A percentile compares a stretch with the other conserved stretches of the same genome.
These are phyloP conservation scores for Bathelium albidoporum DNA, from an alignment of 495 filamentous ascomycete genomes.

Conservation along the genomic window DNA sequence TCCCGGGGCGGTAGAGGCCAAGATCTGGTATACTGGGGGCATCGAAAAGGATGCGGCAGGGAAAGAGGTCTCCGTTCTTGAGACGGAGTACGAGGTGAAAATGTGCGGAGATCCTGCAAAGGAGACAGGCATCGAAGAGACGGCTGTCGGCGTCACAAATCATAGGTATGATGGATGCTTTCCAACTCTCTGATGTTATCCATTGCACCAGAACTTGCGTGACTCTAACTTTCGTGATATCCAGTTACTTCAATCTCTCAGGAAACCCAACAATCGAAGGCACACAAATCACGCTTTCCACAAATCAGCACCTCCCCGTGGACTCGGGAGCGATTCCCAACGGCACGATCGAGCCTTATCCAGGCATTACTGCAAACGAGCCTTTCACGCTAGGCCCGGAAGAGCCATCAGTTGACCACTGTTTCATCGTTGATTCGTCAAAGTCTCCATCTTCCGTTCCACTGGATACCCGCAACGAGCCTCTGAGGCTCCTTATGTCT, in stretches of 20 bases:
- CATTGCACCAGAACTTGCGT: neutral
- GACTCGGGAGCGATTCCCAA: conserved; percentile 45
- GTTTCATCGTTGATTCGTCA: conserved; percentile 28
- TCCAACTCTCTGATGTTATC: neutral
- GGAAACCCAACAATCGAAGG: conserved; percentile 59
- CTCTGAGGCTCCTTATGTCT: conserved; percentile 52
- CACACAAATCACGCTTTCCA: conserved; percentile 60
- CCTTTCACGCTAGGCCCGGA: conserved; percentile 57
- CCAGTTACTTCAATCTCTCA: conserved; percentile 90
- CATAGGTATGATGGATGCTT: conserved; percentile 70
- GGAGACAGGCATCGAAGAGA: conserved; percentile 59
- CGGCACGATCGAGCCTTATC: conserved; percentile 38
- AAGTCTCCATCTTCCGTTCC: conserved; percentile 64
- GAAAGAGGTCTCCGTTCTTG: conserved; percentile 54
- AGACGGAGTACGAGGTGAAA: conserved; percentile 82
- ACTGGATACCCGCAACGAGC: conserved; percentile 61
- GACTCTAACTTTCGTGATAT: neutral
- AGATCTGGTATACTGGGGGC: conserved; percentile 65
- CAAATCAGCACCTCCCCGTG: conserved; percentile 63
- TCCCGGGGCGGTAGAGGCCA: conserved; percentile 70
- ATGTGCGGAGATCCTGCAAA: conserved; percentile 47
- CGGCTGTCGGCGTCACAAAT: conserved; percentile 83
- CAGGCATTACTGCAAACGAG: conserved; percentile 50
- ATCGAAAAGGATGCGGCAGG: conserved; percentile 46
- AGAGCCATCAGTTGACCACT: conserved; percentile 76